Base-by-base conservation (phyloP, 768 basidiomycete genomes). In the Dioszegia hungarica region DNA sequence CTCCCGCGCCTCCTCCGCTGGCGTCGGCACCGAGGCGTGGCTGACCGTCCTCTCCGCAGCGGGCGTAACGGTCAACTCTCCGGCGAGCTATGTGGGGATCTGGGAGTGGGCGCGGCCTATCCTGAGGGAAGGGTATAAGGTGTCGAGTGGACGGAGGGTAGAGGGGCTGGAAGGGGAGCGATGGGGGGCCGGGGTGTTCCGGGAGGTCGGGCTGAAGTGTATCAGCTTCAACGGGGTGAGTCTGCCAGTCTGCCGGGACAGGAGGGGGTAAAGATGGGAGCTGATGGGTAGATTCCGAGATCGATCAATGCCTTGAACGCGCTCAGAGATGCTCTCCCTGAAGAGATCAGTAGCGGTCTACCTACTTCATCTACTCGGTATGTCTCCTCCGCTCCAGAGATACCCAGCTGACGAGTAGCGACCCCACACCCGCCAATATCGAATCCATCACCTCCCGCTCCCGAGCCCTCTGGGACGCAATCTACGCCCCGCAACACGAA, bases 121-220 rank as follows among this genome's bases (percentile, higher is more conserved):
- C 17, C 27, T 54, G 5, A 12, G 36, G 17, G 27, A 38, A 10
- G 49, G 49, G 10, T 36, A 36, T 4, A 51, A 38, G 37, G 15
- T 39, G 34, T 46, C 36, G 3, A 31, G 62, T 37, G 22, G 25
- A 24, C 38, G 51, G 24, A 52, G 17, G 17, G 27, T 29, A n/a
- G 25, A 52, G 11, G 49, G 49, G 34, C 17, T 51, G 11, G 49
- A 51, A 27, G 49, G 36, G 22, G 49, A 51, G 17, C 15, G 49
- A 38, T 51, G 49, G 49, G 56, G 20, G 20, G 58, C 55, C 1
- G 61, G 46, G 62, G 74, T 90, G 63, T 91, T 94, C 84, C 82
- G 91, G 41, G 91, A 94, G 79, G 83, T 88, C 28, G 88, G 88
- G 28, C 71, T 94, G 74, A 94, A 94, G 79, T 90, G 89, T 71